A percentile compares a stretch with the other conserved stretches of the same genome.
Conservation (phyloP, 768 basidiomycete species). For the Exsudoporus frostii region DNA sequence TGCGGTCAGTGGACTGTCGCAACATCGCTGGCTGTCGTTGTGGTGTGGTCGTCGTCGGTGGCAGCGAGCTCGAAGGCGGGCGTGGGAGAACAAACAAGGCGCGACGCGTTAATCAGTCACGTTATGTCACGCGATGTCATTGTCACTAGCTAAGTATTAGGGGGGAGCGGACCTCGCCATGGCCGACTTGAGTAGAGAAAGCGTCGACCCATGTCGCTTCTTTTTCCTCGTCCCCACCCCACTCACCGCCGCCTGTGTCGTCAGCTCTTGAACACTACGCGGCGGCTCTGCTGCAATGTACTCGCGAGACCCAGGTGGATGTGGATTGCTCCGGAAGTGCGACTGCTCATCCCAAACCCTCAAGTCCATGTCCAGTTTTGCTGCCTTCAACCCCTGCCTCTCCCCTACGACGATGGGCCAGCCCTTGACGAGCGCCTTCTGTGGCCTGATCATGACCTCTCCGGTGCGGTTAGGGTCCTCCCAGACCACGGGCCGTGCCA, state of each 20-base stretch:
- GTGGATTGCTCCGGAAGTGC: conserved; percentile 41
- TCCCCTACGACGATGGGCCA: conserved; percentile 48
- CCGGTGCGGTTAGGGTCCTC: conserved; percentile 29
- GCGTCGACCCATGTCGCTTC: background rate
- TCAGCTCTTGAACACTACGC: conserved; percentile 20
- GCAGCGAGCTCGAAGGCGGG: conserved; percentile 9
- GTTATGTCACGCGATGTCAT: conserved; percentile 24
- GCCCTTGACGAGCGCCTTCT: conserved; percentile 25
- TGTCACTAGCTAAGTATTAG: conserved; percentile 11
- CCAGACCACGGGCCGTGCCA: conserved; percentile 23
- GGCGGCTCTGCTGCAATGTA: conserved; percentile 40
- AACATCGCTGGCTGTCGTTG: conserved; percentile 23
- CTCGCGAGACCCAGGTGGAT: conserved; percentile 46
- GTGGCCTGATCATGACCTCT: conserved; percentile 30
- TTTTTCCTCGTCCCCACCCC: conserved; percentile 3
- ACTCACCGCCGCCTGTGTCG: conserved; percentile 7
- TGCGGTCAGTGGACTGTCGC: conserved; percentile 22
- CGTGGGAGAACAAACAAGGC: conserved; percentile 29
- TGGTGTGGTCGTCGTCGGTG: conserved; percentile 8
- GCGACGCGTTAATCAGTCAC: conserved; percentile 24
- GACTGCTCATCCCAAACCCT: conserved; percentile 27
- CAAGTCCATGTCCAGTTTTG: conserved; percentile 33
- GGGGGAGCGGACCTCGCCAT: conserved; percentile 9
- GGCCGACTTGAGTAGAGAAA: conserved; percentile 19
- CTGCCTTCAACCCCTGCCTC: conserved; percentile 39